A percentile compares a stretch with the other conserved stretches of the same genome.
Conservation (phyloP, 306 rosid genomes). For the Aeschynomene evenia region DNA sequence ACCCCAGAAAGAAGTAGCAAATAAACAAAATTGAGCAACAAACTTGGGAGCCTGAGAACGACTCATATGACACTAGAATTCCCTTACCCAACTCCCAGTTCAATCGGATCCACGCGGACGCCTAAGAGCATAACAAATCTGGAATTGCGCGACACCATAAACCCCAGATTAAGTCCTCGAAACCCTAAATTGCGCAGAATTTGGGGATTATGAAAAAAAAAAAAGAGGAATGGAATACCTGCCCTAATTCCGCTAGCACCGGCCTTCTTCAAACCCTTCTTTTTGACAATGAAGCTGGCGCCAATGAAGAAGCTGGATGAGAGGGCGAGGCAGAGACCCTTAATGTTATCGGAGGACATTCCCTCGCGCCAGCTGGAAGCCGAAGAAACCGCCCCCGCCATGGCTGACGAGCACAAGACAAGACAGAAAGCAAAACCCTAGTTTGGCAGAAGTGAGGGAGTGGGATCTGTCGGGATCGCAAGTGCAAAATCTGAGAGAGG, state of each 20-base stretch:
- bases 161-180: background rate
- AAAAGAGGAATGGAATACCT: slow-evolving; percentile 37
- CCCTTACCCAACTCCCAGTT: background rate
- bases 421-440: slow-evolving; percentile 36
- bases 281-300: slow-evolving; percentile 85
- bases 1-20: background rate
- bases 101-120: slow-evolving; percentile 14
- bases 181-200: background rate
- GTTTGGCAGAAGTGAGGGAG: background rate
- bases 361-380: slow-evolving; percentile 68
- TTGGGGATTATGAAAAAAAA: background rate
- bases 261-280: slow-evolving; percentile 91
- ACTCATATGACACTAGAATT: background rate
- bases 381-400: slow-evolving; percentile 41
- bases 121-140: background rate
- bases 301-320: slow-evolving; percentile 90
- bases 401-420: background rate
- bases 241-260: slow-evolving; percentile 88
- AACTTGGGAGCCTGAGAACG: background rate
- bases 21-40: background rate
- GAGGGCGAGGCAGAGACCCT: slow-evolving; percentile 74
- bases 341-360: slow-evolving; percentile 78
- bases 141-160: background rate
- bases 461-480: background rate
- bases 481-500: background rate